Base-by-base conservation (phyloP, 176 grass and related monocot species). In the Ampelocalamus luodianensis region DNA sequence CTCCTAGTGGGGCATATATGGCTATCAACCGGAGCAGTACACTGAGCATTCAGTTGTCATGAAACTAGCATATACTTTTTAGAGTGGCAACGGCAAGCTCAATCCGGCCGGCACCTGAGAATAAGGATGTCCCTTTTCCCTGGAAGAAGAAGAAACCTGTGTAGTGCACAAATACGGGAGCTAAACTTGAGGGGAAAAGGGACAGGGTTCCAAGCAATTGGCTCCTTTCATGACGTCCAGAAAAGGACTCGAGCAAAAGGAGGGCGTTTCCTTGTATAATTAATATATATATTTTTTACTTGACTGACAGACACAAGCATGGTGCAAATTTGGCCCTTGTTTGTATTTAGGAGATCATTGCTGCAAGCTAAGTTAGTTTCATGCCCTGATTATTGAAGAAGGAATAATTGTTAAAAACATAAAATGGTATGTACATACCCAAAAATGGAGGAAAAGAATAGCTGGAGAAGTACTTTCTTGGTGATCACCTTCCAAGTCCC, bases 391-490 rank as follows among this genome's bases (percentile, higher is more conserved):
- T 38, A 40, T 45, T 9, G 38, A 40, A 22, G 38, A 18, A 24
- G 22, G 14, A n/a, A 50, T 72, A 23, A 26, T 42, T 76, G 44
- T 78, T 62, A 45, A 62, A 83, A 14, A 68, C 29, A 79, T 44
- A 69, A 71, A 34, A 58, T 32, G 36, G 51, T n/a, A 68, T 54
- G 16, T 24, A 65, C 89, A 26, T 89, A 96, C 94, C 94, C 94
- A 82, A 93, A 96, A 67, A 96, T 89, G 54, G 94, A 96, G 63
- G 89, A 89, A 16, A 96, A 32, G 68, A 96, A 93, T 61, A 96
- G 88, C 83, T 96, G 91, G 61, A 88, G 37, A 18, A 96, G 56
- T 24, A 91, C 79, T 85, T 90, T 93, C 74, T 86, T 88, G 23
- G 87, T 91, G 60, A 96, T 73, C 27, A 36, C 65, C 81, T 65